Percentiles rank a stretch among this genome's conserved stretches.
Conservation (phyloP, 2,329 filamentous ascomycete genomes). For the Xylaria sp. region DNA sequence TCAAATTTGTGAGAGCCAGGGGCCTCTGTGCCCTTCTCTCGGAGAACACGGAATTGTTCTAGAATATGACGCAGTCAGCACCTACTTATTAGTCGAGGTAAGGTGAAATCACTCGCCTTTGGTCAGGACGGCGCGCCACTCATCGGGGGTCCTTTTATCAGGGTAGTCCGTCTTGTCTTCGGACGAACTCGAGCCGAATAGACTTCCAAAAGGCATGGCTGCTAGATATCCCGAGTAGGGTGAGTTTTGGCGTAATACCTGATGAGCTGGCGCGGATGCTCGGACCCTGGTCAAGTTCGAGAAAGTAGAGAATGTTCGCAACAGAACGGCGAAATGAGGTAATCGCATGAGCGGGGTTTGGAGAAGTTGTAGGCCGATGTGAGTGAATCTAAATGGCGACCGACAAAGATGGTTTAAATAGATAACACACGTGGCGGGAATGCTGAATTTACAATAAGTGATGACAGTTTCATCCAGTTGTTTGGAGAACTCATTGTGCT, state of each 20-base stretch:
- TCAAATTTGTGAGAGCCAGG: conserved; percentile 85
- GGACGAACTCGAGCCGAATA: conserved; percentile 73
- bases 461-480: conserved; percentile 33
- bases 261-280: conserved; percentile 42
- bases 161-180: conserved; percentile 76
- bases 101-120: conserved; percentile 52
- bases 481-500: conserved; percentile 13
- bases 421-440: conserved; percentile 12
- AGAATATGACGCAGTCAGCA: conserved; percentile 29
- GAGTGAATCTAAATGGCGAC: not conserved
- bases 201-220: conserved; percentile 78
- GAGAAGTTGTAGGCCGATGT: not conserved
- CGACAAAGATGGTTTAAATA: conserved; percentile 23
- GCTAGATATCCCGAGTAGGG: conserved; percentile 70
- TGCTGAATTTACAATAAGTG: conserved; percentile 18
- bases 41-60: conserved; percentile 97
- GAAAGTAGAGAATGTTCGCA: conserved; percentile 58
- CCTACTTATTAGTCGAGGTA: conserved; percentile 7
- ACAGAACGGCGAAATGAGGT: conserved; percentile 58
- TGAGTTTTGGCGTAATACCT: conserved; percentile 39
- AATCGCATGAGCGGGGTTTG: conserved; percentile 58
- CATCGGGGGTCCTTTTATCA: conserved; percentile 80
- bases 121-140: conserved; percentile 89
- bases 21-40: conserved; percentile 89
- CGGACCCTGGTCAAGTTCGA: conserved; percentile 56